Percentiles rank a stretch among this genome's conserved stretches.
Conservation (phyloP, 148 eudicot genomes). For the Cornus florida region DNA sequence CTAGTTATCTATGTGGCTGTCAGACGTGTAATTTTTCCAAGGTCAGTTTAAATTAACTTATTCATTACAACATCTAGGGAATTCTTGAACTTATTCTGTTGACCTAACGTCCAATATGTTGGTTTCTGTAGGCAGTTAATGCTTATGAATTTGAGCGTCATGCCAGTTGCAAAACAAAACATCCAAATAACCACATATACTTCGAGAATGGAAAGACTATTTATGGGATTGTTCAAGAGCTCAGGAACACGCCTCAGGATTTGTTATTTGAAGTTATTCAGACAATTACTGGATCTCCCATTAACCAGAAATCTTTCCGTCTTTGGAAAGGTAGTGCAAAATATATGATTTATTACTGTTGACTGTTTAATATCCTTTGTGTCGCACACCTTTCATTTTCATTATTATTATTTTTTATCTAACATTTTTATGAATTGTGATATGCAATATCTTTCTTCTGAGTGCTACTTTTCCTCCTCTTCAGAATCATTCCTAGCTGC, state of each 20-base stretch:
- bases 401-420: too few relatives aligned
- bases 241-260: conserved; percentile 70
- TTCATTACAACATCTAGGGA: background rate
- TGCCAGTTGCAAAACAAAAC: conserved; percentile 86
- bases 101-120: background rate
- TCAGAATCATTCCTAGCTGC: conserved; percentile 76
- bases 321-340: conserved; percentile 71
- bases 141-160: conserved; percentile 88
- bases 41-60: conserved; percentile 37
- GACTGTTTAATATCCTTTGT: too few relatives aligned
- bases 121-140: conserved; percentile 53
- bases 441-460: background rate
- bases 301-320: conserved; percentile 68
- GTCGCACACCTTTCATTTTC: too few relatives aligned
- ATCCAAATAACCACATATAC: conserved; percentile 90
- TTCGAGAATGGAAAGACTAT: conserved; percentile 45
- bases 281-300: conserved; percentile 73
- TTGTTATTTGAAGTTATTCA: conserved; percentile 69
- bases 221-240: conserved; percentile 67
- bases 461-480: background rate
- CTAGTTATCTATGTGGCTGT: conserved; percentile 87
- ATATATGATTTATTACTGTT: background rate
- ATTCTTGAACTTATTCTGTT: background rate
- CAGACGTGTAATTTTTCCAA: conserved; percentile 63
- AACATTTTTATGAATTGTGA: background rate